Percentiles rank a stretch among this genome's conserved stretches.
These are phyloP conservation scores for Blepharisma stoltei DNA, from an alignment of 73 alveolate species.

Conservation along the genomic window DNA sequence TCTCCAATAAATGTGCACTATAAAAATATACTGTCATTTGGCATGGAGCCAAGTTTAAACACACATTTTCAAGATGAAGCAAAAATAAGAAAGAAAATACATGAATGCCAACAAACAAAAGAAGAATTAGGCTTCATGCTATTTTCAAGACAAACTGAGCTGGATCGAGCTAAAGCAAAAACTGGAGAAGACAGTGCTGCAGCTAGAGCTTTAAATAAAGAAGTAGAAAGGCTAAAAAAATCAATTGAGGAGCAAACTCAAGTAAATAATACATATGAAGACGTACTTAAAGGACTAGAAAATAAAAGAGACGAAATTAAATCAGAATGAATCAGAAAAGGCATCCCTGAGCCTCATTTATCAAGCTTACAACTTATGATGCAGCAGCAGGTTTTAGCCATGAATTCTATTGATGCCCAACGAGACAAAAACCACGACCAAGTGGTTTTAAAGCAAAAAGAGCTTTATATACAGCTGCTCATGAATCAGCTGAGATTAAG, in stretches of 20 bases:
- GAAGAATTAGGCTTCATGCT: not conserved
- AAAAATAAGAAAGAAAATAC: not conserved
- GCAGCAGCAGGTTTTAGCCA: not conserved
- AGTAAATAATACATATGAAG: not conserved
- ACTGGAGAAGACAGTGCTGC: not conserved
- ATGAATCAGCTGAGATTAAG: not conserved
- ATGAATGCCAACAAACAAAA: not conserved
- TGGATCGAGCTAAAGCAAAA: not conserved
- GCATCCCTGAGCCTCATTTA: not conserved
- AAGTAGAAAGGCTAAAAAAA: not conserved
- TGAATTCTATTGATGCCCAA: not conserved
- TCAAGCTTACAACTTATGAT: not conserved
- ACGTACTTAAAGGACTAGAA: not conserved
- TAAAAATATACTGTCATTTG: too few relatives aligned
- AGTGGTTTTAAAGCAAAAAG: not conserved
- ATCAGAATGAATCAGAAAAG: not conserved
- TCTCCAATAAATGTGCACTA: too few relatives aligned
- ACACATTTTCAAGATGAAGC: conserved; percentile 15
- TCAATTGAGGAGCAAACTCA: not conserved
- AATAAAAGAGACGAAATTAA: not conserved
- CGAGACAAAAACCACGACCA: not conserved
- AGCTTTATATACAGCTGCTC: conserved; percentile 8
- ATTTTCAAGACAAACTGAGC: conserved; percentile 5
- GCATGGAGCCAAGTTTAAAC: too few relatives aligned
- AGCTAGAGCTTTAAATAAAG: not conserved